Conservation (phyloP, 495 filamentous ascomycete species). For the Aspergillus bridgeri region DNA sequence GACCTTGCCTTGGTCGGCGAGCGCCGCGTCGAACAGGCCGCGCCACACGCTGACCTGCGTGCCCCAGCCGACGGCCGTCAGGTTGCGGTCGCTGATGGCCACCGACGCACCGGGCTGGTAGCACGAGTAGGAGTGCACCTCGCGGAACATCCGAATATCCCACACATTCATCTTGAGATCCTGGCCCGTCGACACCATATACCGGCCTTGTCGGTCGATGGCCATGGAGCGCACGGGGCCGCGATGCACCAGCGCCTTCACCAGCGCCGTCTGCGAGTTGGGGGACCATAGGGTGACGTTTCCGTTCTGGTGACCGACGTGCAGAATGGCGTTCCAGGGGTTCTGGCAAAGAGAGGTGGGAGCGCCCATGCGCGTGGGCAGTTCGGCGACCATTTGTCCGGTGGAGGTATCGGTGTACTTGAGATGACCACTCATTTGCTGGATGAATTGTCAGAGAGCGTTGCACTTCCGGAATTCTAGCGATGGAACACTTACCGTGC, state of each 20-base stretch:
- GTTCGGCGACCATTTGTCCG: conserved; percentile 77
- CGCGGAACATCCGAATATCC: conserved; percentile 92
- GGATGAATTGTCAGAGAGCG: background rate
- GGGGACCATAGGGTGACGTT: conserved; percentile 96
- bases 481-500: conserved; percentile 55
- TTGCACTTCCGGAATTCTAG: conserved; percentile 6
- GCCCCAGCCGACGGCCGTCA: conserved; percentile 90
- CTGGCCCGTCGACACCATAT: conserved; percentile 93
- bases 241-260: conserved; percentile 90
- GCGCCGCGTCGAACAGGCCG: conserved; percentile 72
- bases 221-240: conserved; percentile 88
- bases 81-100: conserved; percentile 79
- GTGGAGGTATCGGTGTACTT: conserved; percentile 97
- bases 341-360: conserved; percentile 86
- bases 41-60: conserved; percentile 87
- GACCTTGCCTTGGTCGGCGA: conserved; percentile 69
- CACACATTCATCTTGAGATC: conserved; percentile 91
- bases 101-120: conserved; percentile 80
- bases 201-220: conserved; percentile 83
- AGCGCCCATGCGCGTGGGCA: conserved; percentile 76
- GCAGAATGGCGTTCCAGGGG: conserved; percentile 83
- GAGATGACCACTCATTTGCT: conserved; percentile 79
- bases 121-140: conserved; percentile 87
- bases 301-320: conserved; percentile 91
- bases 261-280: conserved; percentile 78